A percentile compares a stretch with the other conserved stretches of the same genome.
Evolutionary conservation across 495 filamentous ascomycete species (phyloP).

Genomic region (Aspergillus wentii): DNA sequence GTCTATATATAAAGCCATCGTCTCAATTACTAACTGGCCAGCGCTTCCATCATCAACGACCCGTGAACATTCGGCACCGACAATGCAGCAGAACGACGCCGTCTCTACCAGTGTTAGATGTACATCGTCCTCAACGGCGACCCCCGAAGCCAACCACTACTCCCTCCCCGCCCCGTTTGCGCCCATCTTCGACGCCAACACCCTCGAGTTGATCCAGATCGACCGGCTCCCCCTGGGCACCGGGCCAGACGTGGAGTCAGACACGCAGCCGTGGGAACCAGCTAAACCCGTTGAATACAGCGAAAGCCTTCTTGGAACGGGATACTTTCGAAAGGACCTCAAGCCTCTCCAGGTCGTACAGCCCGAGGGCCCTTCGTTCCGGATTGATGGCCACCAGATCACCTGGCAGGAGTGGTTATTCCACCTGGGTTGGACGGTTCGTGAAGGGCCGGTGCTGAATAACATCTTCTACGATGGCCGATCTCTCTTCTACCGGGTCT

Average conservation of each 20-base stretch:
- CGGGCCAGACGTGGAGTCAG: conserved; percentile 4
- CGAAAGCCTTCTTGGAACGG: conserved; percentile 47
- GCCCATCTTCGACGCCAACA: conserved; percentile 56
- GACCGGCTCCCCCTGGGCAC: conserved; percentile 20
- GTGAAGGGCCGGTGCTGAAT: conserved; percentile 51
- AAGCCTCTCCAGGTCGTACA: conserved; percentile 68
- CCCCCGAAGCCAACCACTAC: conserved; percentile 54
- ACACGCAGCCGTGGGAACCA: conserved; percentile 18
- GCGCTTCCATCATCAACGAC: conserved; percentile 2
- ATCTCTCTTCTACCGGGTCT: conserved; percentile 56
- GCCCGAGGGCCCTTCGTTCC: conserved; percentile 65
- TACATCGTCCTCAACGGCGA: conserved; percentile 8
- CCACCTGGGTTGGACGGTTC: conserved; percentile 49
- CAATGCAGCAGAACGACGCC: conserved; percentile 3
- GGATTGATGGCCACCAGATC: conserved; percentile 25
- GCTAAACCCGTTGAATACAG: conserved; percentile 60
- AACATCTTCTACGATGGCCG: conserved; percentile 57
- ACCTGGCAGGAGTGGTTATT: conserved; percentile 59
- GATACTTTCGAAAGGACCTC: conserved; percentile 38
- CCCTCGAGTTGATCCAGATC: conserved; percentile 45
- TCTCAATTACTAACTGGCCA: neutral
- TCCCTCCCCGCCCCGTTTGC: conserved; percentile 64
- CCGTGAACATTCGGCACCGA: conserved; percentile 9
- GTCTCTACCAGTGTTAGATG: conserved; percentile 13
- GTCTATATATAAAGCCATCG: neutral